Evolutionary conservation across 169 alveolate genomes (phyloP).

Genomic region (Cyclospora cayetanensis): DNA sequence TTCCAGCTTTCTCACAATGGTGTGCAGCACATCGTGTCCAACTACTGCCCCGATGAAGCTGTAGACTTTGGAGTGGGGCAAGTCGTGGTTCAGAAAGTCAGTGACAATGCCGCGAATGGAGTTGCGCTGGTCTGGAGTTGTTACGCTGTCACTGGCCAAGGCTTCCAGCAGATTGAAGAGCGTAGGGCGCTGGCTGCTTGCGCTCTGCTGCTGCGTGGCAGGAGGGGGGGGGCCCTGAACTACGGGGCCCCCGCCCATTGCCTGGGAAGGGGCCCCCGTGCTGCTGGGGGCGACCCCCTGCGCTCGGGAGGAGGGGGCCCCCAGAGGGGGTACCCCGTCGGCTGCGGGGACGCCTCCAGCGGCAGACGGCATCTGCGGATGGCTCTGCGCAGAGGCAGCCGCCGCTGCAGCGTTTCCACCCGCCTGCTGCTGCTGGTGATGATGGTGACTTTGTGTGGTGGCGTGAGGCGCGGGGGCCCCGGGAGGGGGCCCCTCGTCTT

Average conservation of each 20-base stretch:
- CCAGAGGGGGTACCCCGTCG: background rate
- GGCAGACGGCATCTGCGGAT: slow-evolving; percentile 19
- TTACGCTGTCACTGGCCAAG: slow-evolving; percentile 86
- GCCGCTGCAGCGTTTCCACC: background rate
- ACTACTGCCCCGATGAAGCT: slow-evolving; percentile 90
- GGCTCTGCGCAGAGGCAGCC: background rate
- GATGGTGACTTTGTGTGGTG: too few species aligned
- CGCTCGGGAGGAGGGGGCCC: slow-evolving; percentile 27
- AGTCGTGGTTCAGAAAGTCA: slow-evolving; percentile 86
- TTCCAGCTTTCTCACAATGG: slow-evolving; percentile 85
- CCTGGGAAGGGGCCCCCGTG: background rate
- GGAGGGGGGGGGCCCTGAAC: too few species aligned
- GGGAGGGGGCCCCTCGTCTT: slow-evolving; percentile 37
- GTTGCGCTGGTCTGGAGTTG: slow-evolving; percentile 92
- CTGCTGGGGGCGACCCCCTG: slow-evolving; percentile 36
- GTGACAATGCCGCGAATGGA: slow-evolving; percentile 90
- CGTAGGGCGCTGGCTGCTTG: slow-evolving; percentile 82
- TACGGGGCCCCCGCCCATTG: slow-evolving; percentile 32
- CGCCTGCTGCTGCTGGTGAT: background rate
- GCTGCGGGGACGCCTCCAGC: background rate
- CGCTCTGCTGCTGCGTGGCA: slow-evolving; percentile 8
- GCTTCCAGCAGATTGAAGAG: slow-evolving; percentile 87
- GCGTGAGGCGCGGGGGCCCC: slow-evolving; percentile 31
- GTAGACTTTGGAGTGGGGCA: slow-evolving; percentile 89
- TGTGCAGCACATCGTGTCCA: slow-evolving; percentile 88